phyloP scores from a whole-genome alignment of 495 filamentous ascomycete genomes.

The Penicillium malachiteum region DNA sequence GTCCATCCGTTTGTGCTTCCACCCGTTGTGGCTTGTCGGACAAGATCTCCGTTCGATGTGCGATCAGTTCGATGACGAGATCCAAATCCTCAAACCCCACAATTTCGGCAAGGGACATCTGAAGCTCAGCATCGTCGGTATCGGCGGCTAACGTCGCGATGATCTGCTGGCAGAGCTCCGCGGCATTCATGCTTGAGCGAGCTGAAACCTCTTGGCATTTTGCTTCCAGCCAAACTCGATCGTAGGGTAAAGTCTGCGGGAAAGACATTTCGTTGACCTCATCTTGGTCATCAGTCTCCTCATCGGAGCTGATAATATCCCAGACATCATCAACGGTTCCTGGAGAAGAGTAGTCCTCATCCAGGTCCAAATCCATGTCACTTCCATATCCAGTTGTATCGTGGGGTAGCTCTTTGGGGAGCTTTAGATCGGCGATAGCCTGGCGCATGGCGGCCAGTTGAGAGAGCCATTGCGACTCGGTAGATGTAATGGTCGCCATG shows the following conservation, averaged over 20 bases:
- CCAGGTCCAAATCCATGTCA: conserved; percentile 59
- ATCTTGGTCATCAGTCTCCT: conserved; percentile 54
- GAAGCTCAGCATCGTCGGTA: conserved; percentile 74
- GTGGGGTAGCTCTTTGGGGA: conserved; percentile 46
- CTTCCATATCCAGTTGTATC: conserved; percentile 49
- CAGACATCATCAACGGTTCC: conserved; percentile 78
- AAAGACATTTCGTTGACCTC: conserved; percentile 18
- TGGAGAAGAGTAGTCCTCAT: conserved; percentile 60
- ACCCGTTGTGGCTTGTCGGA: conserved; percentile 31
- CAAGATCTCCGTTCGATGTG: conserved; percentile 65
- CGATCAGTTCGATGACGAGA: conserved; percentile 79
- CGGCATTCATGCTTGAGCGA: conserved; percentile 58
- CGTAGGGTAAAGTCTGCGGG: conserved; percentile 27
- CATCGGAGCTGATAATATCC: conserved; percentile 80
- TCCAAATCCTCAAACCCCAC: conserved; percentile 91
- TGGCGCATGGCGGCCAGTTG: conserved; percentile 71
- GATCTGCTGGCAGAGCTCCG: conserved; percentile 68
- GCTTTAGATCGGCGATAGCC: conserved; percentile 67
- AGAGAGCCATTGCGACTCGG: conserved; percentile 67
- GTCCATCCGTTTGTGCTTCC: conserved; percentile 47
- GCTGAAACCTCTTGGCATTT: conserved; percentile 61
- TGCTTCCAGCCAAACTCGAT: conserved; percentile 59
- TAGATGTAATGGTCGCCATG: conserved; percentile 35
- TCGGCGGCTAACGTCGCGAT: conserved; percentile 65
- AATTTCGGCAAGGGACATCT: conserved; percentile 86